A percentile compares a stretch with the other conserved stretches of the same genome.
These are phyloP conservation scores for Geosiphon pyriformis DNA, from an alignment of 192 early-diverging fungal species.

Conservation along the genomic window DNA sequence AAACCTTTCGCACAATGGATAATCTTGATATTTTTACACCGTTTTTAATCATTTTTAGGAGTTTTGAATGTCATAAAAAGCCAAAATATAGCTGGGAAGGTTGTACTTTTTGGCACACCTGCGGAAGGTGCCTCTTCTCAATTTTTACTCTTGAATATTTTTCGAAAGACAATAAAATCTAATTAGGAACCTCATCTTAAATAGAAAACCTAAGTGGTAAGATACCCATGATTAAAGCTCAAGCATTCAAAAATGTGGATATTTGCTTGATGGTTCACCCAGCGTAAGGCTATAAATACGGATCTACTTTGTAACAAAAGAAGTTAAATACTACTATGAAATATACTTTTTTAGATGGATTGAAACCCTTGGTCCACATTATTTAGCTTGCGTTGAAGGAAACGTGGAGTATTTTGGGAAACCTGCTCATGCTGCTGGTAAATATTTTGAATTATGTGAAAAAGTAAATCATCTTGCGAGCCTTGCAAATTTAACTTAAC, in stretches of 20 bases:
- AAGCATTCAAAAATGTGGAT: conserved; percentile 66
- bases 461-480: no score
- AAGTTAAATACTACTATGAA: not conserved
- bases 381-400: conserved; percentile 40
- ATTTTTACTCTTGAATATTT: conserved; percentile 35
- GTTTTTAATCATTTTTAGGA: no score
- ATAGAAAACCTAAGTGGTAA: conserved; percentile 46
- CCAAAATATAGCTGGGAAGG: conserved; percentile 45
- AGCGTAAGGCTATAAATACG: conserved; percentile 32
- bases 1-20: no score
- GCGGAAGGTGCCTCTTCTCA: conserved; percentile 47
- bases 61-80: conserved; percentile 31
- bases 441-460: not conserved
- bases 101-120: conserved; percentile 72
- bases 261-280: conserved; percentile 82
- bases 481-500: not conserved
- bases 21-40: no score
- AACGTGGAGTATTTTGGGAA: conserved; percentile 66
- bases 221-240: conserved; percentile 57
- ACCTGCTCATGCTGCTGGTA: conserved; percentile 63
- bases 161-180: no score
- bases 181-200: no score
- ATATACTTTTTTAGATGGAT: not conserved
- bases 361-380: not conserved
- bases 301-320: conserved; percentile 17